Evolutionary conservation across 2,329 filamentous ascomycete species (phyloP), one percentile per base, ranked within the genome.

Genomic region (Xylariaceae sp.): DNA sequence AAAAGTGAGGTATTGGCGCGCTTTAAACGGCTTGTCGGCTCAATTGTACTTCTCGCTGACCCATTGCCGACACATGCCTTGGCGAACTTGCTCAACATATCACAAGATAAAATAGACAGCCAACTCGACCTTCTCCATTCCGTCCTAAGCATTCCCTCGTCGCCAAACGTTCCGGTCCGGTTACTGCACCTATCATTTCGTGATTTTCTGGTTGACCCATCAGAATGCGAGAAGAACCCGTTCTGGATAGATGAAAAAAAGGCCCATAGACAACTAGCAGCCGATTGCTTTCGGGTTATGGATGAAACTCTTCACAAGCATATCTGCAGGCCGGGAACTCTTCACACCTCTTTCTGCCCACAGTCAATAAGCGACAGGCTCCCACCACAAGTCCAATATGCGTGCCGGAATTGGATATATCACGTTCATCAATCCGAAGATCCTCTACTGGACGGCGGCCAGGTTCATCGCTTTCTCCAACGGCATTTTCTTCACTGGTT

Each of bases 331-430:
- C 57, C 55, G 8, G 55, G 49, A 9, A 45, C 52, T 10, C 1
- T 18, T 54, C 10, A 15, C 16, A 45, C 39, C 18, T 49, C 41
- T 55, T 29, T 22, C 47, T 40, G 10, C 18, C 3, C 26, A 48
- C 7, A 50, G 7, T 29, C 8, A 26, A 51, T 60, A 21, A 45
- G 30, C 18, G 13, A 47, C 2, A 52, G 32, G 12, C 16, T 60
- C 18, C 19, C 15, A n/a, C 50, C 48, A 8, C 47, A 54, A 56
- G 40, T 58, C 12, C 44, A 48, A 18, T 60, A 60, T 47, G 53
- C 56, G 40, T 56, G 57, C 36, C 55, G 46, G 26, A 47, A 58
- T n/a, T 58, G 50, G 57, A 34, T 57, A 15, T 40, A 48, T n/a
- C 50, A 58, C 36, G 6, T 26, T 9, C 13, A 58, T 12, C 42